phyloP scores from a whole-genome alignment of 768 basidiomycete species.

The Tylopilus vinaceipallidus region DNA sequence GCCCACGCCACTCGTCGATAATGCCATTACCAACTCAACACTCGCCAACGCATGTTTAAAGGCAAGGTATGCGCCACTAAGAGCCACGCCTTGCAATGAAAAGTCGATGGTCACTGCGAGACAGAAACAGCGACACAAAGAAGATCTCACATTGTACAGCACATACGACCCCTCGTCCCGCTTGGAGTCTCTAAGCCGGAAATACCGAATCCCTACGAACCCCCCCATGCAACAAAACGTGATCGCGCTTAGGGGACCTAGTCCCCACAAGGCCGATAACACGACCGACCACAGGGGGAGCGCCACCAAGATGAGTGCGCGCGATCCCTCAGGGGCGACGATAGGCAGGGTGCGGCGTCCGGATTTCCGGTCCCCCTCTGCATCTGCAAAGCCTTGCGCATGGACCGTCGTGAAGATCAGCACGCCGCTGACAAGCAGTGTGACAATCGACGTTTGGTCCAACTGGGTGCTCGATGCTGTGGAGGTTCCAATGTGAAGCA shows the following conservation, averaged over 20 bases:
- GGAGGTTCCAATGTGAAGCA: no score
- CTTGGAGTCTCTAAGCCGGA: slow-evolving; percentile 9
- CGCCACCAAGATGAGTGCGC: slow-evolving; percentile 6
- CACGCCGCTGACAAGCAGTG: slow-evolving; percentile 26
- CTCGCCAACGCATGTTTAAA: slow-evolving; percentile 3
- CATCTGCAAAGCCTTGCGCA: slow-evolving; percentile 36
- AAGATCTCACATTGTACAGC: slow-evolving; percentile 15
- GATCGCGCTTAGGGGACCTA: slow-evolving; percentile 10
- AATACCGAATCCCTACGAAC: slow-evolving; percentile 16
- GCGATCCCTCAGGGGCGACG: slow-evolving; percentile 15
- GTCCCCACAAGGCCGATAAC: slow-evolving; percentile 2
- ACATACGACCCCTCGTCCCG: slow-evolving; percentile 9
- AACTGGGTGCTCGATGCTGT: slow-evolving; percentile 4
- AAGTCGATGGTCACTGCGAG: background rate
- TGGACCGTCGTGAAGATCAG: slow-evolving; percentile 38
- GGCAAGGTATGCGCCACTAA: slow-evolving; percentile 8
- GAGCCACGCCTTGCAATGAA: slow-evolving; percentile 6
- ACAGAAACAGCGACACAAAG: background rate
- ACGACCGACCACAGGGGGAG: slow-evolving; percentile 12
- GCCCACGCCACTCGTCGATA: no score
- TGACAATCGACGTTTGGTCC: slow-evolving; percentile 14
- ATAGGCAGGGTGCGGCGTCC: slow-evolving; percentile 35
- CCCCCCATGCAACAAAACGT: slow-evolving; percentile 7
- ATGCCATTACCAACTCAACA: slow-evolving; percentile 5
- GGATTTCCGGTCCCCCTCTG: slow-evolving; percentile 28